Base-by-base conservation (phyloP, 208 protist genomes). In the Trypanosoma rangeli region DNA sequence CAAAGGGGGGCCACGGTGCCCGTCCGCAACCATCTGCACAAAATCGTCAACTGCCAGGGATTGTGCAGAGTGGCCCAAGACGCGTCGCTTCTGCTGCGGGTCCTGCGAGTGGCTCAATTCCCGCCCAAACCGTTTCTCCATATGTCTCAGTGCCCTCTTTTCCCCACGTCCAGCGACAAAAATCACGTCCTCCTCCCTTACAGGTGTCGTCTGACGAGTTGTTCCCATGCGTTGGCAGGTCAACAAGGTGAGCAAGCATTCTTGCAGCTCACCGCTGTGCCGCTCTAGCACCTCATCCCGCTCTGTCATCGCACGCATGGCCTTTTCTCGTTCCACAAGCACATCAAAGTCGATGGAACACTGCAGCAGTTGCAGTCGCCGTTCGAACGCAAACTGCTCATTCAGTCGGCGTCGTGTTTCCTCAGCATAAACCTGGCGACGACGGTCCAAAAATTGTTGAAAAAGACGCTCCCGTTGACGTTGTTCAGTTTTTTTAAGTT, bases 311-410 rank as follows among this genome's bases (percentile, higher is more conserved):
- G 56, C 56, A 44, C 66, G 33, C 5, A 44, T 57, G 28, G 66
- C 55, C 3, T 18, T 44, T 31, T 70, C 66, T 18, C 37, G 35
- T 53, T 61, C 55, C 18, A 70, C 18, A 22, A 74, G 57, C 42
- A 57, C n/a, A 22, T 74, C 61, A 49, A 67, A 20, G 20, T 18
- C 31, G 5, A 62, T 35, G 24, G 48, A 46, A 33, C 35, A 66
- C 35, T 74, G 58, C 13, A 74, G 22, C 49, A 39, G 12, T 15
- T 12, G 58, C 3, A 74, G 16, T 24, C 68, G 57, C 10, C 62
- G 42, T 48, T 74, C 68, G 66, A 74, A 74, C 8, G 29, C 12
- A 54, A 74, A 74, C 42, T 67, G 68, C n/a, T 54, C 53, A 0
- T 5, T 28, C 26, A 74, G 31, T 20, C 62, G 68, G 7, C 53